Conservation (phyloP, 2,329 filamentous ascomycete species). For the Apiospora rasikravindrae region DNA sequence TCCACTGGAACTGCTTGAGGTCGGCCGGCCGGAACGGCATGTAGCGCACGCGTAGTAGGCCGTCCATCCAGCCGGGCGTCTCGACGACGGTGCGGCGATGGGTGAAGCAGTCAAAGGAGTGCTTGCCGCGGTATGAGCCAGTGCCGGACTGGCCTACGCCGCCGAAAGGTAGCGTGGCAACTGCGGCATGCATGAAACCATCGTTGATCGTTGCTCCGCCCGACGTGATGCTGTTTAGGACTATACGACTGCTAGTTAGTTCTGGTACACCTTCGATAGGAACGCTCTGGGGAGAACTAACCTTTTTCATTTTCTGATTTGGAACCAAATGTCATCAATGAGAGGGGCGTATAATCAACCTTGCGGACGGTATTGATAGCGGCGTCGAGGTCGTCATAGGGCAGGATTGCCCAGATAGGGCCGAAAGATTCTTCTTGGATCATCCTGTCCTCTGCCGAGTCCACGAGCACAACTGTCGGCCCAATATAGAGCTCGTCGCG, state of each 20-base stretch:
- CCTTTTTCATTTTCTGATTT: conserved; percentile 78
- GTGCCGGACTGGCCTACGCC: conserved; percentile 81
- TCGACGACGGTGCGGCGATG: conserved; percentile 59
- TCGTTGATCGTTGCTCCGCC: conserved; percentile 72
- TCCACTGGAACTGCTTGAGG: conserved; percentile 49
- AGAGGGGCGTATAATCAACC: conserved; percentile 82
- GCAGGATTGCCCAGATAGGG: conserved; percentile 84
- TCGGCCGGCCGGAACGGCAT: conserved; percentile 61
- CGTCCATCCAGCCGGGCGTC: conserved; percentile 72
- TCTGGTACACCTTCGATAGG: not conserved
- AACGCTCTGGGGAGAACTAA: conserved; percentile 43
- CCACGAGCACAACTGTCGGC: conserved; percentile 87
- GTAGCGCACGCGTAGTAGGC: conserved; percentile 70
- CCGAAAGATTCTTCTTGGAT: conserved; percentile 89
- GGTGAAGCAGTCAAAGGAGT: conserved; percentile 66
- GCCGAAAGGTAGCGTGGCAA: conserved; percentile 78
- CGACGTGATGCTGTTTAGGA: conserved; percentile 67
- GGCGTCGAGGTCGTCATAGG: conserved; percentile 80
- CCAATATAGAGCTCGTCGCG: conserved; percentile 83
- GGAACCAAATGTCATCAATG: conserved; percentile 83
- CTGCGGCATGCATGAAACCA: conserved; percentile 71
- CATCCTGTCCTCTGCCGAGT: conserved; percentile 76
- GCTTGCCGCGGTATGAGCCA: conserved; percentile 78
- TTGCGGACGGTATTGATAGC: conserved; percentile 82
- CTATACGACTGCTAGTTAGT: conserved; percentile 39